phyloP scores from a whole-genome alignment of 2,329 filamentous ascomycete species.

The Aspergillus jensenii region DNA sequence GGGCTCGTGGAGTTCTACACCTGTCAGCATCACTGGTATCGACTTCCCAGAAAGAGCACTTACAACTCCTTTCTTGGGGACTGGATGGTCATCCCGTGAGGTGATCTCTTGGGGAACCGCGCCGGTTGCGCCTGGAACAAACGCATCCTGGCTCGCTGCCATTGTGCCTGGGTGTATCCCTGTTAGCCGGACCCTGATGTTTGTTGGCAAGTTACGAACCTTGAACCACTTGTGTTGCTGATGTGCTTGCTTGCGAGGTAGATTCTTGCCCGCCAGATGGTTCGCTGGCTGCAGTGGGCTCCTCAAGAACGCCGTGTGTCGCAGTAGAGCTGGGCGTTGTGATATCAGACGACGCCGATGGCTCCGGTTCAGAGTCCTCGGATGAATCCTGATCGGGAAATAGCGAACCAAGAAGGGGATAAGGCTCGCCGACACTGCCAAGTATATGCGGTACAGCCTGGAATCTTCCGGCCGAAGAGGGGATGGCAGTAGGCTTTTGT shows the following conservation, averaged over 20 bases:
- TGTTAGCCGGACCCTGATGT: not conserved
- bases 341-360: not conserved
- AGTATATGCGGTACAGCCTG: slow-evolving; percentile 16
- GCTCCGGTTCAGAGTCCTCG: not conserved
- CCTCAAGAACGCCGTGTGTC: not conserved
- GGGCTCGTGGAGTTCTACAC: slow-evolving; percentile 33
- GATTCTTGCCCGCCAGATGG: not conserved
- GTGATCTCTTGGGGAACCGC: slow-evolving; percentile 39
- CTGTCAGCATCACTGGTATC: slow-evolving; percentile 10
- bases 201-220: slow-evolving; percentile 1
- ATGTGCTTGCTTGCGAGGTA: not conserved
- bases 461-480: not conserved
- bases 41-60: slow-evolving; percentile 13
- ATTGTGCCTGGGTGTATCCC: slow-evolving; percentile 19
- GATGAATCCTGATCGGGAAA: slow-evolving; percentile 1
- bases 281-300: not conserved
- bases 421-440: slow-evolving; percentile 14
- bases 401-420: slow-evolving; percentile 12
- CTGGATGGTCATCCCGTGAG: slow-evolving; percentile 42
- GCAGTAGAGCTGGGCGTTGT: not conserved
- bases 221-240: not conserved
- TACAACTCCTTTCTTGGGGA: slow-evolving; percentile 41
- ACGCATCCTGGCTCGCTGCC: slow-evolving; percentile 40
- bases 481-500: slow-evolving; percentile 27
- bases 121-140: slow-evolving; percentile 41